These are phyloP conservation scores for Asterochloris sp. DNA, from an alignment of 139 green algal genomes.

Conservation along the genomic window DNA sequence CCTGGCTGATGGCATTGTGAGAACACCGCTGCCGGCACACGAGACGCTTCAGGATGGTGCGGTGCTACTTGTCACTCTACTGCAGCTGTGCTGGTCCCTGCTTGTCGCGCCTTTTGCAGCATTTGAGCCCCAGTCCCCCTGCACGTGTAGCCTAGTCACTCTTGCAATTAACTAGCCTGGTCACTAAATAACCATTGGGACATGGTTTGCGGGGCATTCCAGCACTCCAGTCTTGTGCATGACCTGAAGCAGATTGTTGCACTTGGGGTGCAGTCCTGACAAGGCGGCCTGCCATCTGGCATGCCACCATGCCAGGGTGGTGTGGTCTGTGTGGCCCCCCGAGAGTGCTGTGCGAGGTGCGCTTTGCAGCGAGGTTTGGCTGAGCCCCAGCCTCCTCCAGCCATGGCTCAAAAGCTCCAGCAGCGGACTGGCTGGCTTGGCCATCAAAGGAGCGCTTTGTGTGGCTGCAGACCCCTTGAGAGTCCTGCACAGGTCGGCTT, in stretches of 20 bases:
- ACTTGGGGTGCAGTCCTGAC: too few species aligned
- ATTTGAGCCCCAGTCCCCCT: not conserved
- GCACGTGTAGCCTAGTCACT: not conserved
- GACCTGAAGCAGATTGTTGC: not conserved
- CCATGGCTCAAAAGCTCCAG: too few species aligned
- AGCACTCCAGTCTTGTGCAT: not conserved
- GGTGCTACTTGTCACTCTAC: not conserved
- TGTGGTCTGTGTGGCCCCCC: too few species aligned
- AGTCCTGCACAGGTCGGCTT: not conserved
- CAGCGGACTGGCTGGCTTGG: too few species aligned
- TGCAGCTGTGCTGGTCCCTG: not conserved
- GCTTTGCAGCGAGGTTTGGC: too few species aligned
- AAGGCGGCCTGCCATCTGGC: too few species aligned
- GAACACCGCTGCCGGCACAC: slow-evolving; percentile 84
- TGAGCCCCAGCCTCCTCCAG: too few species aligned
- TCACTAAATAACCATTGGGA: not conserved
- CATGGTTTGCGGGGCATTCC: too few species aligned
- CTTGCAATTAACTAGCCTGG: not conserved
- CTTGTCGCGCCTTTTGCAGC: not conserved
- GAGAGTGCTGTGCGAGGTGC: too few species aligned
- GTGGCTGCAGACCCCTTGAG: slow-evolving; percentile 10
- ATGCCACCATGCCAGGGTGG: not conserved
- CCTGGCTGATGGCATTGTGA: slow-evolving; percentile 77
- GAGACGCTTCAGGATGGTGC: slow-evolving; percentile 91
- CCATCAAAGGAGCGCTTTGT: too few species aligned